Conservation (phyloP, 2,329 filamentous ascomycete genomes). For the Aspergillus sergii region DNA sequence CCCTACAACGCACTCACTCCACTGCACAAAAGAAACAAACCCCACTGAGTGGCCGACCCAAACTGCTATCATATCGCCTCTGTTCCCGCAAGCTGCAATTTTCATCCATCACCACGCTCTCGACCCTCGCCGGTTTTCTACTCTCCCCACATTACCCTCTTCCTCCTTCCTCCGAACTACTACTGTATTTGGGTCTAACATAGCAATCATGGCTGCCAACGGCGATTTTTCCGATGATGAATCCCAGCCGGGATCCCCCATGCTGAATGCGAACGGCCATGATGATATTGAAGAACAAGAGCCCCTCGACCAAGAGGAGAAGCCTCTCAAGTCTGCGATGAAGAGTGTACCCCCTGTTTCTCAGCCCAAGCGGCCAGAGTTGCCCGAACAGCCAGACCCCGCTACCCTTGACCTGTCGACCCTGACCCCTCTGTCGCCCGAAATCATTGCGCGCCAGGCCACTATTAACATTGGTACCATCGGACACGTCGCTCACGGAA, state of each 20-base stretch:
- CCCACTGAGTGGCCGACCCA: slow-evolving; percentile 31
- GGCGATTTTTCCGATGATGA: slow-evolving; percentile 59
- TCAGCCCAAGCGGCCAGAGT: slow-evolving; percentile 62
- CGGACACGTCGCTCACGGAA: slow-evolving; percentile 97
- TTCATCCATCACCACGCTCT: slow-evolving; percentile 34
- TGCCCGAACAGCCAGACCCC: slow-evolving; percentile 92
- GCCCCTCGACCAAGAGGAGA: slow-evolving; percentile 64
- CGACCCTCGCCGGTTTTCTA: slow-evolving; percentile 18
- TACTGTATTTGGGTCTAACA: slow-evolving; percentile 13
- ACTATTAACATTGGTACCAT: slow-evolving; percentile 99
- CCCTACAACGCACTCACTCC: slow-evolving; percentile 34
- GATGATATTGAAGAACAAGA: slow-evolving; percentile 78
- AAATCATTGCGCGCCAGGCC: slow-evolving; percentile 96
- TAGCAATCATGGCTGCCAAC: slow-evolving; percentile 57
- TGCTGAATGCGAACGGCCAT: slow-evolving; percentile 57
- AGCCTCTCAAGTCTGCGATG: slow-evolving; percentile 79
- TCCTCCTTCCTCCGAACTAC: slow-evolving; percentile 3
- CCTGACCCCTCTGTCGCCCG: slow-evolving; percentile 83
- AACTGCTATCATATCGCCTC: slow-evolving; percentile 38
- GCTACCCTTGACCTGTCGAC: slow-evolving; percentile 79
- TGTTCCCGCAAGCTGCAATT: slow-evolving; percentile 35
- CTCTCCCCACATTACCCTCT: slow-evolving; percentile 10
- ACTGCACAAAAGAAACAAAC: slow-evolving; percentile 38
- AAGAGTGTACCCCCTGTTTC: slow-evolving; percentile 68
- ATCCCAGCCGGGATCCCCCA: slow-evolving; percentile 58